Evolutionary conservation across 345 rosid genomes (phyloP).

Genomic region (Erucastrum elatum): DNA sequence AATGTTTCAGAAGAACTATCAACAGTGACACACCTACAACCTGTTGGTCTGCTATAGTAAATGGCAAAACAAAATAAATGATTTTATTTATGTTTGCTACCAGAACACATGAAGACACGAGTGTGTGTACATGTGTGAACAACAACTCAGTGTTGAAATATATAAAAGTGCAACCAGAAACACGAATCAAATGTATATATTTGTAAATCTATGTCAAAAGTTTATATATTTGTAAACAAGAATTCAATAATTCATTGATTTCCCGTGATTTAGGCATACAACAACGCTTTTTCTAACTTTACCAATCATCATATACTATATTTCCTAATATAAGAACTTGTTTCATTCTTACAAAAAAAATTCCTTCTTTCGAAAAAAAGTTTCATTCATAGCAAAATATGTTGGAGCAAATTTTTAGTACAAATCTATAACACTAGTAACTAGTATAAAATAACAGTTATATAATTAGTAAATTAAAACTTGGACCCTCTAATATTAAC

Average conservation of each 20-base stretch:
- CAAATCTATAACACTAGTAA: not conserved
- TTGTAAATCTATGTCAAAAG: not conserved
- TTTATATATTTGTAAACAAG: not conserved
- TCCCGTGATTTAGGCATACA: slow-evolving; percentile 15
- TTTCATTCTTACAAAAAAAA: not conserved
- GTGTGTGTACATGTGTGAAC: slow-evolving; percentile 1
- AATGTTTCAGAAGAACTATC: not conserved
- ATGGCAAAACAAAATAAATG: not conserved
- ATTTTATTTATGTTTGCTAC: not conserved
- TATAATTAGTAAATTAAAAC: slow-evolving; percentile 16
- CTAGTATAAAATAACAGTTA: not conserved
- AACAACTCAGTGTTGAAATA: not conserved
- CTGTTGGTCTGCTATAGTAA: slow-evolving; percentile 9
- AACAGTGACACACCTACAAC: slow-evolving; percentile 10
- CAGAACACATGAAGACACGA: slow-evolving; percentile 21
- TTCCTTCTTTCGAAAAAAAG: not conserved
- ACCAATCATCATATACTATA: not conserved
- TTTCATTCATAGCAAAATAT: not conserved
- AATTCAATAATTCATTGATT: slow-evolving; percentile 4
- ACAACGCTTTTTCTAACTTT: slow-evolving; percentile 9
- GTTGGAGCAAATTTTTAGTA: not conserved
- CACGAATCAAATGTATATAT: not conserved
- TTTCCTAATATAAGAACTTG: not conserved
- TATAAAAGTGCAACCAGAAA: slow-evolving; percentile 8
- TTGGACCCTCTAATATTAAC: slow-evolving; percentile 29